Evolutionary conservation across 2,329 filamentous ascomycete species (phyloP).

Genomic region (Orbilia ellipsospora): DNA sequence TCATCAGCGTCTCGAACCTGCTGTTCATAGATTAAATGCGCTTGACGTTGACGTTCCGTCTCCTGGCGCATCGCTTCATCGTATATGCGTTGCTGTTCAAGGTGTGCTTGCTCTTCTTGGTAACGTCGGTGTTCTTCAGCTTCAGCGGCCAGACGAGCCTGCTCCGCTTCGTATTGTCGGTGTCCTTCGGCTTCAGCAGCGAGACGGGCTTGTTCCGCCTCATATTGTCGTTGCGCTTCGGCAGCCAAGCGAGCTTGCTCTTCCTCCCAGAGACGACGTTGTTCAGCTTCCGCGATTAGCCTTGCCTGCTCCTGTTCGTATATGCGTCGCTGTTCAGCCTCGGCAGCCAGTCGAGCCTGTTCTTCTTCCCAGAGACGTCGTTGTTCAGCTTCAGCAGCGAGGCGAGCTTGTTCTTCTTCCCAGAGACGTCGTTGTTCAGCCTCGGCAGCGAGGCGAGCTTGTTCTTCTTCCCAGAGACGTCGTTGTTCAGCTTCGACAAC

Average conservation of each 20-base stretch:
- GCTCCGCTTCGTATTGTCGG: conserved; percentile 21
- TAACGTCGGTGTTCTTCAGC: conserved; percentile 24
- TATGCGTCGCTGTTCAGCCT: conserved; percentile 14
- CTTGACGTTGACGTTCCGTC: conserved; percentile 39
- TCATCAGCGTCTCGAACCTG: conserved; percentile 38
- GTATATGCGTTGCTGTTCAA: conserved; percentile 37
- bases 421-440: conserved; percentile 23
- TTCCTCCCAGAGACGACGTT: conserved; percentile 4
- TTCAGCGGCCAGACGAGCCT: conserved; percentile 23
- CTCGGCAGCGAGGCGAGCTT: conserved; percentile 28
- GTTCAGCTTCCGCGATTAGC: conserved; percentile 27
- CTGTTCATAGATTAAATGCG: conserved; percentile 43
- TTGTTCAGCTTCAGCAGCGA: conserved; percentile 25
- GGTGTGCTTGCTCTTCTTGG: conserved; percentile 24
- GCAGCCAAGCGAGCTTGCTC: conserved; percentile 28
- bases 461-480: conserved; percentile 15
- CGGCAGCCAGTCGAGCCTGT: conserved; percentile 23
- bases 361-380: conserved; percentile 18
- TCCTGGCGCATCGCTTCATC: conserved; percentile 29
- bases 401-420: conserved; percentile 21
- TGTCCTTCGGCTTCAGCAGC: conserved; percentile 25
- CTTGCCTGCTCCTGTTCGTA: conserved; percentile 21
- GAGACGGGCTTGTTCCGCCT: conserved; percentile 30
- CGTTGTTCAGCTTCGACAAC: conserved; percentile 33
- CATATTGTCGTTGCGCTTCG: conserved; percentile 24